Evolutionary conservation across 2,329 filamentous ascomycete genomes (phyloP).

Genomic region (Macrophomina pseudophaseolina): DNA sequence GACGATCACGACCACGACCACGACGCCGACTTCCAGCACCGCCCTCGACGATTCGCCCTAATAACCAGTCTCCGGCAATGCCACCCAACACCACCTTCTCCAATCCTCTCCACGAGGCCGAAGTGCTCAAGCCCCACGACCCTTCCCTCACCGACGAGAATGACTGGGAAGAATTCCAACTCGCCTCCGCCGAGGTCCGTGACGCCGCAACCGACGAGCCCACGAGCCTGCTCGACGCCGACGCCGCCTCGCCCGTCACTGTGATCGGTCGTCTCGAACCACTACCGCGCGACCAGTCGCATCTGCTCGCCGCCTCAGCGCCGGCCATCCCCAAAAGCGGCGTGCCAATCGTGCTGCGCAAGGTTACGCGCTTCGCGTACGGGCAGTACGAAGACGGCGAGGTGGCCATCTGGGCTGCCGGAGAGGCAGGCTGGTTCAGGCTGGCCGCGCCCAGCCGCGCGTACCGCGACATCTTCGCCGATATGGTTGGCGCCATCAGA

Average conservation of each 20-base stretch:
- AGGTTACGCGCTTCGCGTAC: conserved; percentile 54
- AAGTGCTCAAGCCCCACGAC: conserved; percentile 49
- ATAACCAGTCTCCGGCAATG: neutral
- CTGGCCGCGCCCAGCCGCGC: conserved; percentile 60
- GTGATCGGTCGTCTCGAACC: conserved; percentile 64
- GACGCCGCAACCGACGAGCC: conserved; percentile 56
- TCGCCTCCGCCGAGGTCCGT: conserved; percentile 66
- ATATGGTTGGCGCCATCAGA: conserved; percentile 67
- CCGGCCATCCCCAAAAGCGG: neutral
- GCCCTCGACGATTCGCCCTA: neutral
- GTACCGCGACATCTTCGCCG: conserved; percentile 62
- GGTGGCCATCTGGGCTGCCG: conserved; percentile 69
- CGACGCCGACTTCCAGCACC: conserved; percentile 17
- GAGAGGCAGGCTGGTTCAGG: conserved; percentile 71
- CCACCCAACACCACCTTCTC: neutral
- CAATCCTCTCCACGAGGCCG: conserved; percentile 35
- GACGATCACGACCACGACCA: conserved; percentile 20
- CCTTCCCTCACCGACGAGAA: conserved; percentile 49
- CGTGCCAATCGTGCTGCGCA: conserved; percentile 58
- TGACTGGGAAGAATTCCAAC: conserved; percentile 66
- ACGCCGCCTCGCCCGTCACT: conserved; percentile 64
- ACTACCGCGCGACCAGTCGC: conserved; percentile 34
- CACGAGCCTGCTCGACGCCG: conserved; percentile 66
- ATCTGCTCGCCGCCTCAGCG: conserved; percentile 28
- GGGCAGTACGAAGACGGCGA: conserved; percentile 60